phyloP scores from a whole-genome alignment of 129 eudicot genomes.

The Chrysanthemum makinoi region DNA sequence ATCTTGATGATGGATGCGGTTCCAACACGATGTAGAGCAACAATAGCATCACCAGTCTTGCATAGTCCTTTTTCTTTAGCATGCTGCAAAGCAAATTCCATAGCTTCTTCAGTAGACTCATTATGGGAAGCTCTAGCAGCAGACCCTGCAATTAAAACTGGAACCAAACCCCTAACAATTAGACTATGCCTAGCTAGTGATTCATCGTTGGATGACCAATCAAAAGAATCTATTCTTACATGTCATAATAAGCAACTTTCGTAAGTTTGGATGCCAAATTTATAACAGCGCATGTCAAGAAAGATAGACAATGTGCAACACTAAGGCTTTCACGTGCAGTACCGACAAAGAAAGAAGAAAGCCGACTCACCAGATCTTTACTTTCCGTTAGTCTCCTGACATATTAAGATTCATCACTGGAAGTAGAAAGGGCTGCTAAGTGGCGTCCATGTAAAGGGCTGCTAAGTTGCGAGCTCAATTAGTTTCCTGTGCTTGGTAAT shows the following conservation, averaged over 20 bases:
- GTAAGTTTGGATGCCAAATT: slow-evolving; percentile 77
- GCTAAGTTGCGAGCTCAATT: too few species aligned
- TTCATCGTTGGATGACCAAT: slow-evolving; percentile 65
- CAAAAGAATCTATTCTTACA: slow-evolving; percentile 71
- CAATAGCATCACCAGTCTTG: slow-evolving; percentile 48
- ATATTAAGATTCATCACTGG: slow-evolving; percentile 38
- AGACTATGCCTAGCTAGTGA: slow-evolving; percentile 66
- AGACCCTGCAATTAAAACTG: slow-evolving; percentile 49
- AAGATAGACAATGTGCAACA: slow-evolving; percentile 42
- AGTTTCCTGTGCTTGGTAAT: too few species aligned
- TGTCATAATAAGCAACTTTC: slow-evolving; percentile 48
- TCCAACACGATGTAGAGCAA: slow-evolving; percentile 42
- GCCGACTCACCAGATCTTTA: slow-evolving; percentile 68
- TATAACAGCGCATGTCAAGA: slow-evolving; percentile 65
- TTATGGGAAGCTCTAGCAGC: slow-evolving; percentile 61
- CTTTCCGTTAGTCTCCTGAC: slow-evolving; percentile 66
- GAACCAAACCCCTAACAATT: slow-evolving; percentile 61
- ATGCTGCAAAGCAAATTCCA: slow-evolving; percentile 45
- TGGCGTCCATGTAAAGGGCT: slow-evolving; percentile 41
- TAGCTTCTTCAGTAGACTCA: slow-evolving; percentile 62
- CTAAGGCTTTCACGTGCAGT: slow-evolving; percentile 41
- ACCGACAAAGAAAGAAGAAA: slow-evolving; percentile 69
- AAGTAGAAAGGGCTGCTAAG: slow-evolving; percentile 34
- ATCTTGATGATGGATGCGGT: too few species aligned
- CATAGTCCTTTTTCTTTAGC: slow-evolving; percentile 48